phyloP scores from a whole-genome alignment of 169 alveolate species.

The Eimeria necatrix region DNA sequence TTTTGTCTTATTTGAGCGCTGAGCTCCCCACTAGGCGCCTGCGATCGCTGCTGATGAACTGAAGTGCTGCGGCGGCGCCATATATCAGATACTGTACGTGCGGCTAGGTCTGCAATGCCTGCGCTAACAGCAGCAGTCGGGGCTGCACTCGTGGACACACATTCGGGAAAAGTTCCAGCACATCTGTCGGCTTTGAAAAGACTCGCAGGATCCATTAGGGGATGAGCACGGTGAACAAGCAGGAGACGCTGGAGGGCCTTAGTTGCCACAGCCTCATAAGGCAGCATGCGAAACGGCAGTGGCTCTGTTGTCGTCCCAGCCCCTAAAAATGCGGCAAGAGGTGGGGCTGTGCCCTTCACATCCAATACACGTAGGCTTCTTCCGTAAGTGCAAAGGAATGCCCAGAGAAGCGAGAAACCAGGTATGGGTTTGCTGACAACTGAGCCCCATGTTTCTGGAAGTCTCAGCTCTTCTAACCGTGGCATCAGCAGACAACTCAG shows the following conservation, averaged over 20 bases:
- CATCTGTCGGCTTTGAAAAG: background rate
- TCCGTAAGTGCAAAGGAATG: conserved; percentile 66
- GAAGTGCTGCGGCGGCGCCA: conserved; percentile 40
- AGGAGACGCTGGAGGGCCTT: conserved; percentile 62
- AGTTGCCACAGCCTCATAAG: conserved; percentile 63
- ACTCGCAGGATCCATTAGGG: conserved; percentile 65
- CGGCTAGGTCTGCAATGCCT: conserved; percentile 49
- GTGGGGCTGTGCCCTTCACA: conserved; percentile 67
- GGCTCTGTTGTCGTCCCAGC: conserved; percentile 64
- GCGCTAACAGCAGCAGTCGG: conserved; percentile 19
- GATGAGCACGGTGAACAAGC: conserved; percentile 61
- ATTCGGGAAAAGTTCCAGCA: conserved; percentile 5
- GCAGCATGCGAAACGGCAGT: conserved; percentile 29
- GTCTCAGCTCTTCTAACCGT: conserved; percentile 65
- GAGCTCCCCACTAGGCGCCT: background rate
- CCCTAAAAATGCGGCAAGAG: conserved; percentile 72
- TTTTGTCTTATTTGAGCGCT: background rate
- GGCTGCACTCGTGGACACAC: conserved; percentile 7
- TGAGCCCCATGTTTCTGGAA: conserved; percentile 69
- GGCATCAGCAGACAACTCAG: conserved; percentile 56
- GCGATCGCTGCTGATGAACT: conserved; percentile 19
- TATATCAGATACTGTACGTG: conserved; percentile 12
- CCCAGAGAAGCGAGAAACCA: conserved; percentile 69
- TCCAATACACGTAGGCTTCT: conserved; percentile 56
- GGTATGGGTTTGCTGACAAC: conserved; percentile 56